Conservation (phyloP, 2,329 filamentous ascomycete genomes). For the Tolypocladium tundrense region DNA sequence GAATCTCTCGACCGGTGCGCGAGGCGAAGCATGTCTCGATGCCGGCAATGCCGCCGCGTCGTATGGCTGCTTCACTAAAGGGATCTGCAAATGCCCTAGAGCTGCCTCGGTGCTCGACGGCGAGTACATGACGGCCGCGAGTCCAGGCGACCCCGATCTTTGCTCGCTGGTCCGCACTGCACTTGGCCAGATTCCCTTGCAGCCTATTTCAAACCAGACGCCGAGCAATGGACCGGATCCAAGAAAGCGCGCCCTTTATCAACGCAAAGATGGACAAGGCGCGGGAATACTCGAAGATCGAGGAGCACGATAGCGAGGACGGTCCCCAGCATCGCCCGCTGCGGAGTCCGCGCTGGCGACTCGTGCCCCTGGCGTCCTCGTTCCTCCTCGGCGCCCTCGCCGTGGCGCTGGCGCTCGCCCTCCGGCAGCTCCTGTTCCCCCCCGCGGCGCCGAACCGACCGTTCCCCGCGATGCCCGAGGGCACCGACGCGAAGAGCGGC, state of each 20-base stretch:
- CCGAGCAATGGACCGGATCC: not conserved
- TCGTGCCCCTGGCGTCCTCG: not conserved
- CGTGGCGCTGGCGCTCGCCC: not conserved
- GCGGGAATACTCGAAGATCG: slow-evolving; percentile 2
- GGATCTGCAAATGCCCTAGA: not conserved
- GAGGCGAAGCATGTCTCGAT: too few relatives aligned
- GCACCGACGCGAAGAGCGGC: slow-evolving; percentile 6
- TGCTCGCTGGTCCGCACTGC: too few relatives aligned
- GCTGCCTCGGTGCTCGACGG: not conserved
- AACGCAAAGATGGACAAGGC: not conserved
- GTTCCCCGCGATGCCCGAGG: slow-evolving; percentile 4
- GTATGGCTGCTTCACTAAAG: not conserved
- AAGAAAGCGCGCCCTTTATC: not conserved
- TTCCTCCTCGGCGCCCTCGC: slow-evolving; percentile 2
- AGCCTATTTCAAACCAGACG: too few relatives aligned
- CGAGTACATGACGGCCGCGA: not conserved
- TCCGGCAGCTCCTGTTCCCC: not conserved
- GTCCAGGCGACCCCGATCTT: too few relatives aligned
- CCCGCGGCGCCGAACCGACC: slow-evolving; percentile 1
- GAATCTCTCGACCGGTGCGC: not conserved
- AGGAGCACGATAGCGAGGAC: slow-evolving; percentile 2
- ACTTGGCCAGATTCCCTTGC: too few relatives aligned
- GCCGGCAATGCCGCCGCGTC: not conserved
- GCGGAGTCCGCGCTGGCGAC: not conserved
- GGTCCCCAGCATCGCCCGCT: not conserved